Evolutionary conservation across 2,329 filamentous ascomycete genomes (phyloP), one percentile per base, ranked within the genome.

Genomic region (Teratosphaeria gauchensis): DNA sequence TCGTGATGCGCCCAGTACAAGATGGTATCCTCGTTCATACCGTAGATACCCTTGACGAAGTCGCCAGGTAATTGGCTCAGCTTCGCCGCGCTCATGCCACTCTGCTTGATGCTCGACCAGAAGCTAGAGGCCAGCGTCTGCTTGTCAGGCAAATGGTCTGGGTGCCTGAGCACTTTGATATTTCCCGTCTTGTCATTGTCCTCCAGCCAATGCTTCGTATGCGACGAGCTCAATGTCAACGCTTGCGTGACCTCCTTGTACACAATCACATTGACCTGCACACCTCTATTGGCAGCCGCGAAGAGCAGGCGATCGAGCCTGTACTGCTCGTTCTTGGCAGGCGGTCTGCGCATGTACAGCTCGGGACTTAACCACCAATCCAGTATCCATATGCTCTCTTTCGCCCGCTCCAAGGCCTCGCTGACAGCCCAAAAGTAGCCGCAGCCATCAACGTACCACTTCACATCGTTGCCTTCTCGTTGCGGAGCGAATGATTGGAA

Each of bases 1-100:
- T 96, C 91, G 66, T 96, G 91, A 67, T 96, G 91, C 2, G 90
- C 90, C 91, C 91, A 96, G 74, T 90, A 96, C 1, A 96, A 76
- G 11, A 95, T 87, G 1, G 91, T 84, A 64, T 88, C 90, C 33
- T 91, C 88, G 35, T 84, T 84, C 55, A 89, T 86, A 57, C 92
- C 92, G 68, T 95, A 96, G 0, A 96, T 74, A 0, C 86, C 84
- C 70, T 90, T 89, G 54, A 95, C 70, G 1, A 87, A 82, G 67
- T 94, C 88, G 28, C 80, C 79, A 0, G 89, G 88, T 51, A 91
- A 78, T 65, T 86, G 86, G 19, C 84, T 81, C 0, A 82, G 73
- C 38, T 77, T 80, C 3, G 80, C 77, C 1, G 83, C 78, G 62
- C 77, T 79, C 31, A 85, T 71, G 3, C 79, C 79, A 64, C 84